A percentile compares a stretch with the other conserved stretches of the same genome.
These are phyloP conservation scores for Amphichorda felina DNA, from an alignment of 2,329 filamentous ascomycete genomes.

Conservation along the genomic window DNA sequence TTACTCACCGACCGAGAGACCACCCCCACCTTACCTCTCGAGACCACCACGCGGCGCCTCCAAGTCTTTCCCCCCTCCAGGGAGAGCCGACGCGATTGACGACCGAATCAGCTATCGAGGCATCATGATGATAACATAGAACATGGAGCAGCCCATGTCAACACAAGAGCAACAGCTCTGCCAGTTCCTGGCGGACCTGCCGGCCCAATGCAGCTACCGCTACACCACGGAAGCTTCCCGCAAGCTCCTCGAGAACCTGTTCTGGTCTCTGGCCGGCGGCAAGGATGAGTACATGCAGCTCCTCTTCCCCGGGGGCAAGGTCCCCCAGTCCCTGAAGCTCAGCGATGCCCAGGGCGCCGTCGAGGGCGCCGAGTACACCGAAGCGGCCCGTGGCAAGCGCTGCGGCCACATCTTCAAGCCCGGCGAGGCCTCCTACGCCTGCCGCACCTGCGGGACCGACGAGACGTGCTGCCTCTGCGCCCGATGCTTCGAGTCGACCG, in stretches of 20 bases:
- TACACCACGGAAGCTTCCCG: conserved; percentile 61
- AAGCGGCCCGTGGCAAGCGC: conserved; percentile 79
- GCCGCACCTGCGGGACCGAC: conserved; percentile 86
- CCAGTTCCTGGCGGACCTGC: conserved; percentile 68
- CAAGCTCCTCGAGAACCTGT: conserved; percentile 68
- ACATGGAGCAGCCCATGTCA: conserved; percentile 44
- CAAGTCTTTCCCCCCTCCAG: not conserved
- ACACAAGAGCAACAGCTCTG: conserved; percentile 75
- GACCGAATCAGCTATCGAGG: not conserved
- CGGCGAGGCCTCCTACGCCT: conserved; percentile 88
- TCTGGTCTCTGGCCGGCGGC: conserved; percentile 73
- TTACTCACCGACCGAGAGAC: conserved; percentile 1
- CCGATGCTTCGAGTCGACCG: conserved; percentile 87
- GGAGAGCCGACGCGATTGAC: not conserved
- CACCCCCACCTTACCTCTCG: not conserved
- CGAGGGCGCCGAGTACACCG: conserved; percentile 89
- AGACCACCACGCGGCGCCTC: too few relatives aligned
- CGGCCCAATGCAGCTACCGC: conserved; percentile 59
- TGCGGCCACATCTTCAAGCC: conserved; percentile 96
- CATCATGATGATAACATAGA: conserved; percentile 5
- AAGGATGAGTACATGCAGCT: conserved; percentile 62
- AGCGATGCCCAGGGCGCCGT: conserved; percentile 82
- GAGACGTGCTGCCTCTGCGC: conserved; percentile 94
- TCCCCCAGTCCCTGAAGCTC: conserved; percentile 59
- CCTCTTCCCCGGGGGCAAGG: conserved; percentile 70